These are phyloP conservation scores for Pseudogymnoascus sp. DNA, from an alignment of 2,329 filamentous ascomycete genomes.

Conservation along the genomic window DNA sequence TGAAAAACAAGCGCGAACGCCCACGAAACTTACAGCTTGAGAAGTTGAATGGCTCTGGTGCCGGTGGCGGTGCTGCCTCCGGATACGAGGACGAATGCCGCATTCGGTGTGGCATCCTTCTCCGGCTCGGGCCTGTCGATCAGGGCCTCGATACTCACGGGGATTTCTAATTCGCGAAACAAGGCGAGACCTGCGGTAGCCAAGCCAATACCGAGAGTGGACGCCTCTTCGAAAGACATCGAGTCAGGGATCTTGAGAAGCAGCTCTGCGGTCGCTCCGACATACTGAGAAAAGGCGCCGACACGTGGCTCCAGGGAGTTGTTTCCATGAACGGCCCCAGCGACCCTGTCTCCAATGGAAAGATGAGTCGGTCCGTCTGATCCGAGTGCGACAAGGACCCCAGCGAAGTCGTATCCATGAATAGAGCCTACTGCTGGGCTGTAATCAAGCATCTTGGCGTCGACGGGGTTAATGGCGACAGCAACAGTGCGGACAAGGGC, in stretches of 20 bases:
- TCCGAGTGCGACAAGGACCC: conserved; percentile 39
- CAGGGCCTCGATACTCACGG: conserved; percentile 15
- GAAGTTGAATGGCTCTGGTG: conserved; percentile 37
- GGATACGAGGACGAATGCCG: conserved; percentile 33
- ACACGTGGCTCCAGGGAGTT: conserved; percentile 7
- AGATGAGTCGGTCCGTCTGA: conserved; percentile 29
- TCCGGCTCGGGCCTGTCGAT: not conserved
- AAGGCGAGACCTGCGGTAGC: conserved; percentile 18
- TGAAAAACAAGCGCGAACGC: not conserved
- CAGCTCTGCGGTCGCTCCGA: conserved; percentile 30
- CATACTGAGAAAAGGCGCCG: conserved; percentile 39
- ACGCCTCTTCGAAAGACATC: conserved; percentile 19
- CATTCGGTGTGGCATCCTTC: not conserved
- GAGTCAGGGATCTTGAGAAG: conserved; percentile 28
- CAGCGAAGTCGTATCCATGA: conserved; percentile 39
- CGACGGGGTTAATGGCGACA: conserved; percentile 26
- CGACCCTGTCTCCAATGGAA: conserved; percentile 40
- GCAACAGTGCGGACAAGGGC: conserved; percentile 13
- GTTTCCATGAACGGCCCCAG: conserved; percentile 30
- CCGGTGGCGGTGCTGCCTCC: conserved; percentile 39
- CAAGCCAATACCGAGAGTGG: conserved; percentile 25
- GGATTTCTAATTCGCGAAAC: conserved; percentile 16
- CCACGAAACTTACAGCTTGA: conserved; percentile 25
- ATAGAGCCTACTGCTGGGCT: conserved; percentile 17
- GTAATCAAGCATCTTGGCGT: conserved; percentile 26